These are phyloP conservation scores for Jatropha podagrica DNA, from an alignment of 441 rosid species.

Conservation along the genomic window DNA sequence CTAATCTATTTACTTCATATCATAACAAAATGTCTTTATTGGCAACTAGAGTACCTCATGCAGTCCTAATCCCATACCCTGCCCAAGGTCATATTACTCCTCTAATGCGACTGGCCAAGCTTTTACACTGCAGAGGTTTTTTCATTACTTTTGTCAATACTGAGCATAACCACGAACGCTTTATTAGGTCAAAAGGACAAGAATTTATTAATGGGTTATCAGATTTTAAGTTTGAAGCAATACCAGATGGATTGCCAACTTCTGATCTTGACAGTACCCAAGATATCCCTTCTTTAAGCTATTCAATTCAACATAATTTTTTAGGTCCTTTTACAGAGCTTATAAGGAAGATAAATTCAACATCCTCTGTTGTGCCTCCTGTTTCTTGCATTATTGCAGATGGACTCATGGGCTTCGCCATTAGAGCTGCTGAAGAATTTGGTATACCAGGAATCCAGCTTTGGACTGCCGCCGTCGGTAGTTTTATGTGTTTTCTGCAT, in stretches of 20 bases:
- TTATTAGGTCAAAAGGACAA: constrained; percentile 27
- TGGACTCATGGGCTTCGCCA: constrained; percentile 18
- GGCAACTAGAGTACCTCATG: constrained; percentile 20
- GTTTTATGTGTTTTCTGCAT: constrained; percentile 18
- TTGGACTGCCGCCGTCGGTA: constrained; percentile 28
- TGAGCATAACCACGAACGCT: constrained; percentile 12
- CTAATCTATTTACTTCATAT: too few relatives aligned
- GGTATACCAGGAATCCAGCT: constrained; percentile 21
- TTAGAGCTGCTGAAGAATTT: constrained; percentile 23
- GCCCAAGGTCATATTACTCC: constrained; percentile 31
- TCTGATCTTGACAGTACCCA: constrained; percentile 25
- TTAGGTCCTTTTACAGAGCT: constrained; percentile 29
- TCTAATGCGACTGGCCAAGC: constrained; percentile 20
- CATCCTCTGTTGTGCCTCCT: constrained; percentile 9
- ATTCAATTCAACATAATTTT: constrained; percentile 16
- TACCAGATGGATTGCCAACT: constrained; percentile 30
- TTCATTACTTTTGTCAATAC: constrained; percentile 18
- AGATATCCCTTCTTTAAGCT: constrained; percentile 14
- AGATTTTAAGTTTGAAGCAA: constrained; percentile 25
- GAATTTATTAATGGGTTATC: constrained; percentile 13
- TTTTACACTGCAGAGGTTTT: constrained; percentile 28
- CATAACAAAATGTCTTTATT: neutral
- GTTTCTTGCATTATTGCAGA: constrained; percentile 28
- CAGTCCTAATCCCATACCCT: constrained; percentile 25
- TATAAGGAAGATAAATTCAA: constrained; percentile 17